Percentiles rank a stretch among this genome's conserved stretches.
Evolutionary conservation across 2,329 filamentous ascomycete genomes (phyloP).

Genomic region (Cercospora zeina): DNA sequence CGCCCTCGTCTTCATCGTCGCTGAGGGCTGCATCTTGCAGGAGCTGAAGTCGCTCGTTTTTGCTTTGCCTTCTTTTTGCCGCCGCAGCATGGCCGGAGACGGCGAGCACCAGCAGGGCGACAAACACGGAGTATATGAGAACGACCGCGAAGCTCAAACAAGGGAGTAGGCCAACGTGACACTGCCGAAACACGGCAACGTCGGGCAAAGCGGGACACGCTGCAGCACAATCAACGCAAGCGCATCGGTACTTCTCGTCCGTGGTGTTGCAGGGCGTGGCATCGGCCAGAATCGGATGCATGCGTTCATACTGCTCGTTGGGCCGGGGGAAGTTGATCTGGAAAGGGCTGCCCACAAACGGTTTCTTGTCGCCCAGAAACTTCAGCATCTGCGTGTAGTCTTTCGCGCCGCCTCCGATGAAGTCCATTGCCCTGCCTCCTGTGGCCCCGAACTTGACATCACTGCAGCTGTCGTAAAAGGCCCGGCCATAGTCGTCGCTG

Average conservation of each 20-base stretch:
- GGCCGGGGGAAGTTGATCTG: conserved; percentile 87
- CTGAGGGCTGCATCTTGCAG: conserved; percentile 80
- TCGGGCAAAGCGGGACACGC: conserved; percentile 81
- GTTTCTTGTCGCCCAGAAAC: conserved; percentile 89
- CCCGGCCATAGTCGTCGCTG: conserved; percentile 76
- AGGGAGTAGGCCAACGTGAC: conserved; percentile 82
- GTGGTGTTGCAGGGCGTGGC: conserved; percentile 88
- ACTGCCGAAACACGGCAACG: conserved; percentile 68
- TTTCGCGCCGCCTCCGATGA: conserved; percentile 93
- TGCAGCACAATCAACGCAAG: conserved; percentile 86
- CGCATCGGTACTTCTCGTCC: conserved; percentile 81
- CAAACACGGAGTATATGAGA: conserved; percentile 74
- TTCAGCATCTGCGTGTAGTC: conserved; percentile 84
- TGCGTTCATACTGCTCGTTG: conserved; percentile 63
- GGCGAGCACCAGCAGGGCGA: conserved; percentile 66
- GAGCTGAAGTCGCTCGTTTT: conserved; percentile 79
- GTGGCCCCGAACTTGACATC: conserved; percentile 97
- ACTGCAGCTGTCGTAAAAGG: conserved; percentile 96
- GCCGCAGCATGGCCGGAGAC: conserved; percentile 75
- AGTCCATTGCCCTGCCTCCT: conserved; percentile 88
- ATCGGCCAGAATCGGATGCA: conserved; percentile 69
- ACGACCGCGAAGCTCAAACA: conserved; percentile 93
- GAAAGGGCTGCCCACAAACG: conserved; percentile 83
- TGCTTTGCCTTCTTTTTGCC: conserved; percentile 69
- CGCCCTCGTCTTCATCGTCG: conserved; percentile 92